Percentiles rank a stretch among this genome's conserved stretches.
Conservation (phyloP, 495 filamentous ascomycete genomes). For the Gamarada debralockiae region DNA sequence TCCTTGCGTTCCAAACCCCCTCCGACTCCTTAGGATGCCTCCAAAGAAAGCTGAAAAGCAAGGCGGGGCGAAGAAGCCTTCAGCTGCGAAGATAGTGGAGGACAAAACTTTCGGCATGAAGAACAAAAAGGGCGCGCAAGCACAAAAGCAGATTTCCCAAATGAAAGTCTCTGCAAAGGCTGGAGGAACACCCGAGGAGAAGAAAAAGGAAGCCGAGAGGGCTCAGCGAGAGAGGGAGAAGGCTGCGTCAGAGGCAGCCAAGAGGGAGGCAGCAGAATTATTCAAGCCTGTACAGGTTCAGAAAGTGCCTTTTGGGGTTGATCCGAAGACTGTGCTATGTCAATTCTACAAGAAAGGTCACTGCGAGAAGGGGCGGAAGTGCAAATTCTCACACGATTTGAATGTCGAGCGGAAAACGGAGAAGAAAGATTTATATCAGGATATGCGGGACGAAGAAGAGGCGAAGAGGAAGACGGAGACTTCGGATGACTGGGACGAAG, state of each 20-base stretch:
- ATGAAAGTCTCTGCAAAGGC: constrained; percentile 66
- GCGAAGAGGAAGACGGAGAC: constrained; percentile 88
- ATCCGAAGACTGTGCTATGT: constrained; percentile 97
- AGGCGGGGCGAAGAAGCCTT: constrained; percentile 56
- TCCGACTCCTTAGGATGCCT: constrained; percentile 63
- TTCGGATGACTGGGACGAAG: constrained; percentile 96
- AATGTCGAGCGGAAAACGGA: constrained; percentile 83
- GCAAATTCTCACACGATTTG: constrained; percentile 94
- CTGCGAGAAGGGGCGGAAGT: constrained; percentile 96
- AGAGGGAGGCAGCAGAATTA: constrained; percentile 71
- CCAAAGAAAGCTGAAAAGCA: constrained; percentile 79
- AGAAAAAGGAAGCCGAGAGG: constrained; percentile 87
- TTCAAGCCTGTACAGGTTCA: constrained; percentile 95
- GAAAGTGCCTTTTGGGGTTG: constrained; percentile 95
- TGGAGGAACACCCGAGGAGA: constrained; percentile 77
- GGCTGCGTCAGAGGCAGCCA: constrained; percentile 73
- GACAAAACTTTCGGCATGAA: constrained; percentile 99
- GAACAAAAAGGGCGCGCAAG: constrained; percentile 94
- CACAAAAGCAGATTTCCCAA: constrained; percentile 84
- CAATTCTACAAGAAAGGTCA: constrained; percentile 93
- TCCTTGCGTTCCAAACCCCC: background rate
- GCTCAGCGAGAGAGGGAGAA: constrained; percentile 77
- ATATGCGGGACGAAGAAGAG: constrained; percentile 70
- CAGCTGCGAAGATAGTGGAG: constrained; percentile 64
- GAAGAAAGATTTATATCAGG: constrained; percentile 90